phyloP scores from a whole-genome alignment of 2,329 filamentous ascomycete genomes.

The Fusarium avenaceum region DNA sequence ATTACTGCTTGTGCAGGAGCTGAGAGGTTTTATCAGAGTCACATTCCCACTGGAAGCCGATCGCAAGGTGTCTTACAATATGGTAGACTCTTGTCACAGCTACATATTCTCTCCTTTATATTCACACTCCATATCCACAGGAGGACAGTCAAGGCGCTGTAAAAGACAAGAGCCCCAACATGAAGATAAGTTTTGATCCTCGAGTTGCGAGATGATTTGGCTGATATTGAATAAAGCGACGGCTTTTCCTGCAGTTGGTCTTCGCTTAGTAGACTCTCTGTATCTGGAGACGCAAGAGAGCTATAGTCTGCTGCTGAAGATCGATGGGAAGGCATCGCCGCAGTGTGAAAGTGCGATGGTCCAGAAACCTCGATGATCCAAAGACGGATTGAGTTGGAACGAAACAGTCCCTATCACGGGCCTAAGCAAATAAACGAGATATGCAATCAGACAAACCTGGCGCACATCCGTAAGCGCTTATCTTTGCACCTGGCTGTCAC shows the following conservation, averaged over 20 bases:
- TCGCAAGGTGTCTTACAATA: neutral
- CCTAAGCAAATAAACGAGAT: neutral
- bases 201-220: neutral
- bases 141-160: neutral
- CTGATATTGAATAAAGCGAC: neutral
- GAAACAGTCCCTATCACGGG: neutral
- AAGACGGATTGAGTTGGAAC: neutral
- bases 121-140: neutral
- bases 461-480: neutral
- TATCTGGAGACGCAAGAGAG: neutral
- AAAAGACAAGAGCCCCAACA: neutral
- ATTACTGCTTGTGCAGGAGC: constrained; percentile 1
- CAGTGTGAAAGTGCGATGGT: neutral
- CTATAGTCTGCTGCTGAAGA: neutral
- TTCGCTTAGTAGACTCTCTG: constrained; percentile 2
- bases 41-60: neutral
- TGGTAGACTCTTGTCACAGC: neutral
- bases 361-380: too few species aligned
- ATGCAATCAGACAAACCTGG: neutral
- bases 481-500: neutral
- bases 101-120: neutral
- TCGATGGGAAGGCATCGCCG: neutral
- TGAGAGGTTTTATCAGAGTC: neutral
- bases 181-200: neutral
- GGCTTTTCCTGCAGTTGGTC: constrained; percentile 1